Base-by-base conservation (phyloP, 129 eudicot genomes). In the sunflower (Helianthus annuus) region DNA sequence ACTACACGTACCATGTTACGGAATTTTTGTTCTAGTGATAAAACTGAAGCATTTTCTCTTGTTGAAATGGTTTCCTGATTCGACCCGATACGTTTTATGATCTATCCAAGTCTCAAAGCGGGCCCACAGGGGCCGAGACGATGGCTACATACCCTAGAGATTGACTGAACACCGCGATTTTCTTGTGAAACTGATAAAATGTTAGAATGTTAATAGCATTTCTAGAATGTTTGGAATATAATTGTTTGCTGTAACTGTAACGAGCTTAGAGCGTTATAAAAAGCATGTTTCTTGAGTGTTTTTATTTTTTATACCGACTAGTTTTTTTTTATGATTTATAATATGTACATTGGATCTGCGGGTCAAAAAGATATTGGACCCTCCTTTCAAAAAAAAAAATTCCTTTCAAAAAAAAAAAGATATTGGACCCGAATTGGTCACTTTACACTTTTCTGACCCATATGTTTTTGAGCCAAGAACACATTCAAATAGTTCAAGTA, bases 1-100 rank as follows among this genome's bases (percentile, higher is more conserved):
- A 78, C 66, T 93, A 84, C 98, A 93, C 64, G 69, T 87, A 78
- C 98, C 98, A 15, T 93, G 97, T 81, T 93, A 81, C 70, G 97
- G 92, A 22, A 27, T 93, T 70, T 89, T 89, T 60, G 82, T 83
- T 14, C 60, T 89, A 58, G 78, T 93, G 69, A 93, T 89, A 77
- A 93, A 87, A 83, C 58, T 81, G 59, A 93, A 93, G 67, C 96
- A 84, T 54, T 45, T n/a, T 69, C 76, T 83, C 59, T 68, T 87
- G 78, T 74, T 84, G 17, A 89, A 82, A 82, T 84, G 80, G 73
- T 93, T 93, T 66, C 97, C 97, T n/a, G 81, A 77, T 61, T 83
- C 97, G 62, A 83, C 83, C 53, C 86, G 85, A 54, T 63, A 55
- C 64, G 64, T 66, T 52, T 68, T 38, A 62, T 84, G 72, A 60